phyloP scores from a whole-genome alignment of 768 basidiomycete species.

The Ramaria sp. region DNA sequence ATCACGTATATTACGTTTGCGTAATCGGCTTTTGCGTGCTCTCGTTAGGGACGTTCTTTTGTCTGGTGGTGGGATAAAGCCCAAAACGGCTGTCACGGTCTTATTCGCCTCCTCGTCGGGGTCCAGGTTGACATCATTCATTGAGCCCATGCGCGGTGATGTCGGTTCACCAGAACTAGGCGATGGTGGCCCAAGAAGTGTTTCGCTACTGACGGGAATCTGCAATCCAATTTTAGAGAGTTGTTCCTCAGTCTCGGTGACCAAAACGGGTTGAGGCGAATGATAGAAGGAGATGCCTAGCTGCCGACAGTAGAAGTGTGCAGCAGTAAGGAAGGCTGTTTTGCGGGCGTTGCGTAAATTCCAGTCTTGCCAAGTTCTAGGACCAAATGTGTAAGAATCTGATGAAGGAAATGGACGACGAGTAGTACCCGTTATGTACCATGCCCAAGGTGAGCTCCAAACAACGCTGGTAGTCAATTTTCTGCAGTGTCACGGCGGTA shows the following conservation, averaged over 20 bases:
- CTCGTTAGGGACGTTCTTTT: slow-evolving; percentile 20
- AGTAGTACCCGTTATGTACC: slow-evolving; percentile 32
- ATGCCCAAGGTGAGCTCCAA: slow-evolving; percentile 63
- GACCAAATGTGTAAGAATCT: neutral
- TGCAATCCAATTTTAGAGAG: neutral
- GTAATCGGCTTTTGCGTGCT: slow-evolving; percentile 24
- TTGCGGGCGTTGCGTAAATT: slow-evolving; percentile 46
- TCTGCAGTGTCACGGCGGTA: slow-evolving; percentile 52
- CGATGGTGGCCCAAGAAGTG: neutral
- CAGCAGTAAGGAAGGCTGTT: slow-evolving; percentile 74
- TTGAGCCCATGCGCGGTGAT: neutral
- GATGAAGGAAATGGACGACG: neutral
- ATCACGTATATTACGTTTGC: slow-evolving; percentile 24
- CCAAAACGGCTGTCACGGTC: slow-evolving; percentile 25
- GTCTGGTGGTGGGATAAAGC: slow-evolving; percentile 35
- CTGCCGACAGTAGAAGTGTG: slow-evolving; percentile 59
- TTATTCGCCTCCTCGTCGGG: neutral
- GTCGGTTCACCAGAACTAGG: neutral
- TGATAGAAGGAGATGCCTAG: slow-evolving; percentile 54
- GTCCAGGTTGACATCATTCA: neutral
- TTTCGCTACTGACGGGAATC: neutral
- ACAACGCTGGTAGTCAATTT: slow-evolving; percentile 55
- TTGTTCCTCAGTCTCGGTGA: neutral
- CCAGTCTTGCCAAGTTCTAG: slow-evolving; percentile 52
- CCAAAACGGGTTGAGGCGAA: slow-evolving; percentile 52